Base-by-base conservation (phyloP, 176 grass and related monocot genomes). In the Cenchrus purpureus region DNA sequence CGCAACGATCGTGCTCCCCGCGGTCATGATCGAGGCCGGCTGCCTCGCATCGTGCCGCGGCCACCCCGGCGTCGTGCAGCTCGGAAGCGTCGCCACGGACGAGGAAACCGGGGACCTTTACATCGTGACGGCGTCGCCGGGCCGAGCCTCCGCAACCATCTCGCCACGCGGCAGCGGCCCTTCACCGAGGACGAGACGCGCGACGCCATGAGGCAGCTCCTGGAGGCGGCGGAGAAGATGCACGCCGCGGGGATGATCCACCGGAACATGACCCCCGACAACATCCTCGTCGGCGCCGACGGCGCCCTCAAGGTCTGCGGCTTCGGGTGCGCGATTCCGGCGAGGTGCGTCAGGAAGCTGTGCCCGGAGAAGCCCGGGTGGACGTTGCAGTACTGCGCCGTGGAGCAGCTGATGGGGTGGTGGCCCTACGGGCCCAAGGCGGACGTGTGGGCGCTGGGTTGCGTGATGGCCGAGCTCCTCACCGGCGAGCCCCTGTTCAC, bases 251-350 rank as follows among this genome's bases (percentile, higher is more conserved):
- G 76, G 57, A 15, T 77, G 58, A 6, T 82, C 9, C 88, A 90
- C 53, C 61, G 88, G 32, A 78, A 90, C 84, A 61, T 90, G 28
- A 90, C 25, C 14, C 82, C 76, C 0, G 40, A 76, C 20, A 89
- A 85, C 68, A 49, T 90, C 73, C 42, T 90, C 54, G 56, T 82
- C 10, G 19, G 32, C 34, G 0, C 55, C 20, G 31, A 9, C 43
- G 58, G 66, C 45, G 45, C 8, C n/a, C 71, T 88, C 8, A 89
- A 89, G 81, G 67, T 89, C 56, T 70, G 80, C 45, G 81, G 83
- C 29, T 89, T 89, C 74, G 74, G 87, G n/a, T 37, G 31, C 28
- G 72, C 51, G 28, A 25, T 4, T 51, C 51, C 29, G 28, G 25
- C 1, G 48, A 19, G 10, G 53, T 16, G 2, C 12, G 2, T 15